Conservation (phyloP, 192 early-diverging fungal genomes). For the Chytriomyces hyalinus region DNA sequence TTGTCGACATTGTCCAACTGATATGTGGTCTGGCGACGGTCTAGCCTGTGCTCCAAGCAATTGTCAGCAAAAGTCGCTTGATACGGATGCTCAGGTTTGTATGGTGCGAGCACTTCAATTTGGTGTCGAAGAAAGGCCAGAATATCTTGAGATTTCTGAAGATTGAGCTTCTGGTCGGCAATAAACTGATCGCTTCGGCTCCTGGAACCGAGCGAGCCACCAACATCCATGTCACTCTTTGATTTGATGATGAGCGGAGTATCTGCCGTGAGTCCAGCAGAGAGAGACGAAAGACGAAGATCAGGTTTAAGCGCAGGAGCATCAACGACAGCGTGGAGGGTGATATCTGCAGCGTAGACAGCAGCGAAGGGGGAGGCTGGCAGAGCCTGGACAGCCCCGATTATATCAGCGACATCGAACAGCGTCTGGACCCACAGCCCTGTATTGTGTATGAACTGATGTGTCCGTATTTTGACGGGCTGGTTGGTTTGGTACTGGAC, state of each 20-base stretch:
- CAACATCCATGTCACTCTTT: too few relatives aligned
- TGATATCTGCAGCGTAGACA: neutral
- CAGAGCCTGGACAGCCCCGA: neutral
- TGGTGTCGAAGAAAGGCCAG: neutral
- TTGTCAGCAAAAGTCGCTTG: neutral
- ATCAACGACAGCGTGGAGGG: too few relatives aligned
- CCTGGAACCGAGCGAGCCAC: too few relatives aligned
- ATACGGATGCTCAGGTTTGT: neutral
- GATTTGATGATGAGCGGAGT: too few relatives aligned
- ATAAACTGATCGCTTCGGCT: neutral
- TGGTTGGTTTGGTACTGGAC: too few relatives aligned
- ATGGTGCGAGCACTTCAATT: neutral
- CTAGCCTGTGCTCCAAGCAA: conserved; percentile 31
- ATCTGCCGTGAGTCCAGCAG: too few relatives aligned
- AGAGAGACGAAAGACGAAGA: too few relatives aligned
- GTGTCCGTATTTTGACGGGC: neutral
- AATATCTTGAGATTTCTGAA: neutral
- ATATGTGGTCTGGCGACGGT: conserved; percentile 12
- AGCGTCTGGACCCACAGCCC: conserved; percentile 11
- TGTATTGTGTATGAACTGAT: neutral
- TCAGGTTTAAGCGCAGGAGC: neutral
- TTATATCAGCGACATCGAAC: neutral
- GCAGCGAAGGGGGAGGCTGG: neutral
- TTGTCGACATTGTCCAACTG: conserved; percentile 9
- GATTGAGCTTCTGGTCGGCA: neutral